These are phyloP conservation scores for Linnemannia schmuckeri DNA, from an alignment of 192 early-diverging fungal genomes.

Conservation along the genomic window DNA sequence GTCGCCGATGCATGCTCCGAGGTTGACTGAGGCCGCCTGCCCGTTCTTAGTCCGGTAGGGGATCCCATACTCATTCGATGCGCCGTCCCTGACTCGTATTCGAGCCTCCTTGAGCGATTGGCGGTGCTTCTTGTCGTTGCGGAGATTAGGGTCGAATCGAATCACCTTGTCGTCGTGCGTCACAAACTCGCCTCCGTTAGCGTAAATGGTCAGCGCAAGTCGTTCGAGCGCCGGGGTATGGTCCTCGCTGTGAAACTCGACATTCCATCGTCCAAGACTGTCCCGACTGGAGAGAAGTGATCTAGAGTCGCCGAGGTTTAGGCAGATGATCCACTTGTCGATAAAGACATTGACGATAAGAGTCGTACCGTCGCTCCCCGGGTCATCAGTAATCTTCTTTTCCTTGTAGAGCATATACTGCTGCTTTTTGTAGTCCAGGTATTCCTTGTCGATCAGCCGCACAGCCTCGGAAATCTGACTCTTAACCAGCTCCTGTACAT, in stretches of 20 bases:
- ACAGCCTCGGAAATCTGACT: slow-evolving; percentile 60
- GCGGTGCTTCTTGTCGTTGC: slow-evolving; percentile 64
- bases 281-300: slow-evolving; percentile 59
- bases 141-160: slow-evolving; percentile 61
- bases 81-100: slow-evolving; percentile 61
- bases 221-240: slow-evolving; percentile 71
- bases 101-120: slow-evolving; percentile 68
- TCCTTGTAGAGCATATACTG: slow-evolving; percentile 51
- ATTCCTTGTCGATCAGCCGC: slow-evolving; percentile 63
- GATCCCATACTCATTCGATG: slow-evolving; percentile 52
- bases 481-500: slow-evolving; percentile 60
- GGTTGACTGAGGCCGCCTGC: slow-evolving; percentile 65
- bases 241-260: slow-evolving; percentile 66
- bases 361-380: slow-evolving; percentile 68
- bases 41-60: slow-evolving; percentile 54
- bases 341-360: slow-evolving; percentile 69
- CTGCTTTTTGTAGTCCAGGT: slow-evolving; percentile 64
- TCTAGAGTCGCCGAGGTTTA: slow-evolving; percentile 72
- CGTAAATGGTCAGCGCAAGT: slow-evolving; percentile 65
- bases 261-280: slow-evolving; percentile 60
- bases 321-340: slow-evolving; percentile 67
- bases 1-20: slow-evolving; percentile 69
- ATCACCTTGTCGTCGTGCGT: slow-evolving; percentile 70
- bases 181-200: slow-evolving; percentile 72
- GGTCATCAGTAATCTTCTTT: slow-evolving; percentile 27